Conservation (phyloP, 1,284 basidiomycete genomes). For the Taiwanofungus camphoratus region DNA sequence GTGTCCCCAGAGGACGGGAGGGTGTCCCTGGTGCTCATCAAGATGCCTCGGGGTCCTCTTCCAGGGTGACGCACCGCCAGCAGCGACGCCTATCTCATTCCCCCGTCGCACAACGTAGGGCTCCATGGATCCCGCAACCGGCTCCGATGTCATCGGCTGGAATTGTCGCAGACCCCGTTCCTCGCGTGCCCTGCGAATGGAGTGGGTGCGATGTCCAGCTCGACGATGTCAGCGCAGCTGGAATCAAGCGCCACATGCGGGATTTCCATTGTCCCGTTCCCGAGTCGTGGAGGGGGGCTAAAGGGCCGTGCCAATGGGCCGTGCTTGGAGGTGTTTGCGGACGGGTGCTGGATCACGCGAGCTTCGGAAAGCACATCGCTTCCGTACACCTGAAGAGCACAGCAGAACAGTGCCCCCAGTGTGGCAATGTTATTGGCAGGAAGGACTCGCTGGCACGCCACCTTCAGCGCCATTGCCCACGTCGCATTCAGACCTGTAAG, state of each 20-base stretch:
- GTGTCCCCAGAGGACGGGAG: no score
- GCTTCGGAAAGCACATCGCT: constrained; percentile 4
- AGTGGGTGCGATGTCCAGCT: neutral
- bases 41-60: neutral
- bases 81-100: neutral
- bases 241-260: neutral
- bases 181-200: neutral
- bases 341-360: neutral
- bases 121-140: neutral
- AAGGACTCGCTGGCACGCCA: constrained; percentile 1
- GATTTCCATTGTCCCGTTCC: neutral
- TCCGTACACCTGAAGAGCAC: constrained; percentile 5
- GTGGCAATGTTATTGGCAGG: neutral
- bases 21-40: neutral
- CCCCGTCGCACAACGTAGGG: neutral
- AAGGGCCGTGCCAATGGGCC: neutral
- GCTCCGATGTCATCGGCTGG: neutral
- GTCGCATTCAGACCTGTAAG: no score
- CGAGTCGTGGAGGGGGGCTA: neutral
- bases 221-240: neutral
- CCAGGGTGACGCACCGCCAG: neutral
- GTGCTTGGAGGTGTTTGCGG: neutral
- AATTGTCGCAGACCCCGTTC: neutral
- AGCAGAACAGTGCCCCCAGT: neutral
- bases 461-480: neutral